These are phyloP conservation scores for Pulchroboletus neoregius DNA, from an alignment of 1,284 basidiomycete genomes.

Conservation along the genomic window DNA sequence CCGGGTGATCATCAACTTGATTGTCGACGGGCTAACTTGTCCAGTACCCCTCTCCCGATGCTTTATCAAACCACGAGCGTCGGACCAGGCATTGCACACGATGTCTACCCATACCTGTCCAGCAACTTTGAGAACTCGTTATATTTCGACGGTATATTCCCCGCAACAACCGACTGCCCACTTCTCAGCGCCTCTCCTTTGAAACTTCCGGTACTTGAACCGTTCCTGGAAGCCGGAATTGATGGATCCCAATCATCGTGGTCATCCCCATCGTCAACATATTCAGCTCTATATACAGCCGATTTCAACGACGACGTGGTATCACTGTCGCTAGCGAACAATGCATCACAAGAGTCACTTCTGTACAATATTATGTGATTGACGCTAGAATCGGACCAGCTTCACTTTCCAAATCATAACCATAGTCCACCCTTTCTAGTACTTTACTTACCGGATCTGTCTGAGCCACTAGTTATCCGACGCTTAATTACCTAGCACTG, in stretches of 20 bases:
- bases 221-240: slow-evolving; percentile 16
- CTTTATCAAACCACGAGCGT: slow-evolving; percentile 8
- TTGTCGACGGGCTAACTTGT: slow-evolving; percentile 8
- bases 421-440: slow-evolving; percentile 6
- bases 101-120: slow-evolving; percentile 5
- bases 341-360: slow-evolving; percentile 11
- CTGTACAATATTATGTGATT: slow-evolving; percentile 20
- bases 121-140: slow-evolving; percentile 4
- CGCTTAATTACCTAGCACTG: slow-evolving; percentile 6
- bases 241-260: slow-evolving; percentile 23
- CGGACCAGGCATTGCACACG: not conserved
- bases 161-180: slow-evolving; percentile 8
- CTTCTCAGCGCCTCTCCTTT: slow-evolving; percentile 11
- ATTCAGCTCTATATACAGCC: slow-evolving; percentile 14
- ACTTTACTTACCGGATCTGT: not conserved
- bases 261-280: slow-evolving; percentile 30
- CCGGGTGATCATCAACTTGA: slow-evolving; percentile 6
- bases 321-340: slow-evolving; percentile 7
- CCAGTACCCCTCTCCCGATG: slow-evolving; percentile 2
- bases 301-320: slow-evolving; percentile 9
- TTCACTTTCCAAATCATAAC: slow-evolving; percentile 3
- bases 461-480: slow-evolving; percentile 6
- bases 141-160: slow-evolving; percentile 8
- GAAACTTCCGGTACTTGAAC: slow-evolving; percentile 10
- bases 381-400: slow-evolving; percentile 3